Evolutionary conservation across 441 rosid species (phyloP), one percentile per base, ranked within the genome.

Genomic region (Omphalea diandra): DNA sequence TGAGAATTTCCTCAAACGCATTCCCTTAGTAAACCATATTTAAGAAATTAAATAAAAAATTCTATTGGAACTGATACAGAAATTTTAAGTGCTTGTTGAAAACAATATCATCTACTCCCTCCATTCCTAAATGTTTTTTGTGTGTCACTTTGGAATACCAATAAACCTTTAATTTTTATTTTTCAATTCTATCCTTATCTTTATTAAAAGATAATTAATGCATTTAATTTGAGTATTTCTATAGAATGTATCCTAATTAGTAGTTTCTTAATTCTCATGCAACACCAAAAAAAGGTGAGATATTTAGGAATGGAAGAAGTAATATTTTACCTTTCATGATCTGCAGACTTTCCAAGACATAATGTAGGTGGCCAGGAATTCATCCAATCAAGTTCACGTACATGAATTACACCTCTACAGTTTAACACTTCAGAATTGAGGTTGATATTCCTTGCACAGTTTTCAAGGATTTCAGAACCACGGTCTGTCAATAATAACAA

Each of bases 341-440:
- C 59, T 22, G 68, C 56, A 72, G 78, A 75, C 67, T 77, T 73
- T 50, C 43, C 72, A 7, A 22, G 29, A 61, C 33, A 63, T 53
- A 63, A 64, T 55, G 70, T 17, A 31, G 84, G 83, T 79, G 97
- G 98, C 97, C 97, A 91, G 49, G 83, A 46, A 60, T 76, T 77
- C 70, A 67, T 41, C 98, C 97, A 94, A 80, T 94, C 80, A 65
- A 94, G 98, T 77, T 90, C 89, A 54, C 95, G 85, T n/a, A 91
- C 88, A 81, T 79, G 65, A 61, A 90, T 74, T 27, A 68, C 64
- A 69, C 85, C 87, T 63, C 56, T 71, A 75, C 60, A 79, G 55
- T 80, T 74, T 59, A 91, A 74, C 27, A 83, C 77, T 68, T 80
- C 74, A 59, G 84, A 72, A 77, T 90, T 91, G 59, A 87, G 82